Conservation (phyloP, 305 asterid genomes). For the Lippia alba region DNA sequence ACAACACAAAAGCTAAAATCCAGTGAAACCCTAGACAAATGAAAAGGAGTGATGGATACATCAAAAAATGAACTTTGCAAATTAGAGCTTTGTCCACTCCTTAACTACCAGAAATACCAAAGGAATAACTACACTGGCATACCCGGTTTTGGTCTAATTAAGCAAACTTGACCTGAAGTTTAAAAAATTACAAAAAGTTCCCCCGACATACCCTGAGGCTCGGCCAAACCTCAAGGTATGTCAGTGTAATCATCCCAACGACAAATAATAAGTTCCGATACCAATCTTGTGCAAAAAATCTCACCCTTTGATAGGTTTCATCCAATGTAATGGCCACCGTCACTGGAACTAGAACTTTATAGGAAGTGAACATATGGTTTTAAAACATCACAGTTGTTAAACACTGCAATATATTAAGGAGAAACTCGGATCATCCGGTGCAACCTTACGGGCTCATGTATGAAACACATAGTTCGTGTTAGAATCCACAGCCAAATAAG, state of each 20-base stretch:
- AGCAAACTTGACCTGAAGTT: too few species aligned
- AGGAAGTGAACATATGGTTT: conserved; percentile 96
- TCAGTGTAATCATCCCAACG: too few species aligned
- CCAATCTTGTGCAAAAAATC: conserved; percentile 33
- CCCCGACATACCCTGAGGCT: too few species aligned
- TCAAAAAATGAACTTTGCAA: not conserved
- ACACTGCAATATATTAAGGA: conserved; percentile 81
- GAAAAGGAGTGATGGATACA: not conserved
- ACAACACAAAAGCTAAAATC: conserved; percentile 1
- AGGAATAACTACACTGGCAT: too few species aligned
- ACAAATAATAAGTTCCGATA: conserved; percentile 12
- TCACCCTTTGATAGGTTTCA: conserved; percentile 90
- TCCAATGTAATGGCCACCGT: conserved; percentile 97
- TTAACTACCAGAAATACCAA: too few species aligned
- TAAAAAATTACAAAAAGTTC: too few species aligned
- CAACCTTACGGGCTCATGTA: not conserved
- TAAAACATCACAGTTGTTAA: conserved; percentile 92
- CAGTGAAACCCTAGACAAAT: not conserved
- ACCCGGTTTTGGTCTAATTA: too few species aligned
- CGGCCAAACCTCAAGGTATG: too few species aligned
- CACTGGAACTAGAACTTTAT: conserved; percentile 98
- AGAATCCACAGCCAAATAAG: not conserved
- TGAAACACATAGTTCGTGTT: conserved; percentile 1
- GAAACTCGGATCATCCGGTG: conserved; percentile 14
- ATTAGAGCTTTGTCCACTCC: too few species aligned